phyloP scores from a whole-genome alignment of 345 rosid species.

The Populus nigra region DNA sequence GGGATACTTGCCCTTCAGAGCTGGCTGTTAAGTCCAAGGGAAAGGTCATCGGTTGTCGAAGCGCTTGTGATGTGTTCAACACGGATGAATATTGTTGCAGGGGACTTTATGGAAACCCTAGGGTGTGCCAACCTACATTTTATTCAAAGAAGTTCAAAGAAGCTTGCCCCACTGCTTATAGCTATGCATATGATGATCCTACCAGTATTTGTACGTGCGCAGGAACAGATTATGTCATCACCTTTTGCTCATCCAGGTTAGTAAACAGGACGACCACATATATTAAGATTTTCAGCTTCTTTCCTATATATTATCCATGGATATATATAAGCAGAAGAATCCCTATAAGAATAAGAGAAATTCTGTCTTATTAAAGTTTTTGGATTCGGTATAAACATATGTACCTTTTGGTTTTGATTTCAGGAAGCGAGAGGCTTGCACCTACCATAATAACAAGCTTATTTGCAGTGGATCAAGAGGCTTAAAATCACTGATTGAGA shows the following conservation, averaged over 20 bases:
- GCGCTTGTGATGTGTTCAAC: constrained; percentile 87
- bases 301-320: not conserved
- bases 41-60: constrained; percentile 61
- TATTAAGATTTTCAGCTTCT: not conserved
- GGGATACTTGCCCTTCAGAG: constrained; percentile 56
- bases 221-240: constrained; percentile 62
- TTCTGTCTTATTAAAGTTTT: not conserved
- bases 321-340: not conserved
- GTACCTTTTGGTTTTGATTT: not conserved
- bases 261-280: not conserved
- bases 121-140: constrained; percentile 57
- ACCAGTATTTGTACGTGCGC: constrained; percentile 71
- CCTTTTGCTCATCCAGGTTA: constrained; percentile 71
- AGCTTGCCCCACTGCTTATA: constrained; percentile 80
- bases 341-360: not conserved
- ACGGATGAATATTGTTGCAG: constrained; percentile 86
- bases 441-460: constrained; percentile 64
- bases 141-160: constrained; percentile 76
- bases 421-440: constrained; percentile 64
- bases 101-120: constrained; percentile 58
- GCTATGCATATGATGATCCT: constrained; percentile 91
- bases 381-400: not conserved
- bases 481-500: constrained; percentile 30
- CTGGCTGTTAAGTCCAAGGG: constrained; percentile 56
- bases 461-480: constrained; percentile 50